phyloP scores from a whole-genome alignment of 495 filamentous ascomycete species.

The Endocarpon pusillum region DNA sequence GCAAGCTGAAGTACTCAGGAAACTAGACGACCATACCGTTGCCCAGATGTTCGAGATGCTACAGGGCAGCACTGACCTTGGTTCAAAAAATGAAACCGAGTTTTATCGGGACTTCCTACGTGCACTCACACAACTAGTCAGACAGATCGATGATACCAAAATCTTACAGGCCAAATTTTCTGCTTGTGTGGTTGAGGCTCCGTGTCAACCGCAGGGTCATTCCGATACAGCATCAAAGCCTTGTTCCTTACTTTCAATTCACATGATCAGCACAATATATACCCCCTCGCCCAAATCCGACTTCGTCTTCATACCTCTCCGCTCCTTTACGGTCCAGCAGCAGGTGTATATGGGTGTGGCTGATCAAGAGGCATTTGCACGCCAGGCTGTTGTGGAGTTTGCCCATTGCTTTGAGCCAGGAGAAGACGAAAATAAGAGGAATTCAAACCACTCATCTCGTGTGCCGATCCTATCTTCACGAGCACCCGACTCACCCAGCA shows the following conservation, averaged over 20 bases:
- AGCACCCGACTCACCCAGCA: conserved; percentile 15
- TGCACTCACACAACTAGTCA: conserved; percentile 23
- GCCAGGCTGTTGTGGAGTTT: conserved; percentile 31
- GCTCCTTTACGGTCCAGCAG: conserved; percentile 39
- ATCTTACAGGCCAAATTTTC: conserved; percentile 31
- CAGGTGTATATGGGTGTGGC: conserved; percentile 31
- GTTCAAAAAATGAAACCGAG: conserved; percentile 14
- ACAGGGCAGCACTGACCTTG: conserved; percentile 15
- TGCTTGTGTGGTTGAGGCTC: conserved; percentile 27
- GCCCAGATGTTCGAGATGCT: conserved; percentile 26
- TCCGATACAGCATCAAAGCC: conserved; percentile 13
- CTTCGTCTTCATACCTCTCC: conserved; percentile 31
- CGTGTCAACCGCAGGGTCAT: conserved; percentile 16
- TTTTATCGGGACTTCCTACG: conserved; percentile 26
- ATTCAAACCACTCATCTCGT: too few relatives aligned
- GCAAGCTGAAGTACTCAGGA: conserved; percentile 39
- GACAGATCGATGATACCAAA: conserved; percentile 27
- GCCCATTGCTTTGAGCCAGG: conserved; percentile 11
- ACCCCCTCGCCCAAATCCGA: conserved; percentile 21
- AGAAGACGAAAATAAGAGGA: too few relatives aligned
- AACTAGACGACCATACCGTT: conserved; percentile 41
- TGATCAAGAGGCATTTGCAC: conserved; percentile 33
- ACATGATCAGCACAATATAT: conserved; percentile 35
- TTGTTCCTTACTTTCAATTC: conserved; percentile 34
- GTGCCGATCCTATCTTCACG: conserved; percentile 1